phyloP scores from a whole-genome alignment of 805 yeast genomes.

The Kurtzmaniella cleridarum region DNA sequence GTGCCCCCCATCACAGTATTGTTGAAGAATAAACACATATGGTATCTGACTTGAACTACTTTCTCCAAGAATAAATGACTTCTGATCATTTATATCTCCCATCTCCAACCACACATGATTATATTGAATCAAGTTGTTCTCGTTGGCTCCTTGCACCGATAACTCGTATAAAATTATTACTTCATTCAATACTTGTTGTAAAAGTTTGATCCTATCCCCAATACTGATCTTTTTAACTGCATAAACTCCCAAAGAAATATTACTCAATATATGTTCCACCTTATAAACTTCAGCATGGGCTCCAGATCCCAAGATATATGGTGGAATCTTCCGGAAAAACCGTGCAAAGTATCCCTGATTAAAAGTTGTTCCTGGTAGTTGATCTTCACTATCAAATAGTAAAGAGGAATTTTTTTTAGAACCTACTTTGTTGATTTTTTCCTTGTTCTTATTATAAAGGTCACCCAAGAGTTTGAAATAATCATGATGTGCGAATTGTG shows the following conservation, averaged over 20 bases:
- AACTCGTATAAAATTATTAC: slow-evolving; percentile 63
- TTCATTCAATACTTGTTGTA: slow-evolving; percentile 68
- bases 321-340: slow-evolving; percentile 58
- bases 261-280: slow-evolving; percentile 76
- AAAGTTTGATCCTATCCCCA: slow-evolving; percentile 67
- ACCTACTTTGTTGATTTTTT: not conserved
- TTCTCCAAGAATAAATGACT: slow-evolving; percentile 17
- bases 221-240: slow-evolving; percentile 83
- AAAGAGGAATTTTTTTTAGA: not conserved
- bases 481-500: slow-evolving; percentile 27
- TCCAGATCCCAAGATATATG: slow-evolving; percentile 64
- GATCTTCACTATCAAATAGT: not conserved
- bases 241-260: slow-evolving; percentile 67
- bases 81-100: slow-evolving; percentile 47
- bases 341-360: slow-evolving; percentile 77
- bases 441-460: slow-evolving; percentile 11
- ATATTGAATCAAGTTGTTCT: slow-evolving; percentile 65
- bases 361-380: slow-evolving; percentile 53
- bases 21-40: slow-evolving; percentile 76
- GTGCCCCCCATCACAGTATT: slow-evolving; percentile 86
- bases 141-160: slow-evolving; percentile 39
- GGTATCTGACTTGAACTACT: slow-evolving; percentile 39
- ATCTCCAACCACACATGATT: slow-evolving; percentile 91
- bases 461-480: slow-evolving; percentile 31
- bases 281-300: slow-evolving; percentile 81